Conservation (phyloP, 2,329 filamentous ascomycete species). For the Stagonosporopsis vannaccii region DNA sequence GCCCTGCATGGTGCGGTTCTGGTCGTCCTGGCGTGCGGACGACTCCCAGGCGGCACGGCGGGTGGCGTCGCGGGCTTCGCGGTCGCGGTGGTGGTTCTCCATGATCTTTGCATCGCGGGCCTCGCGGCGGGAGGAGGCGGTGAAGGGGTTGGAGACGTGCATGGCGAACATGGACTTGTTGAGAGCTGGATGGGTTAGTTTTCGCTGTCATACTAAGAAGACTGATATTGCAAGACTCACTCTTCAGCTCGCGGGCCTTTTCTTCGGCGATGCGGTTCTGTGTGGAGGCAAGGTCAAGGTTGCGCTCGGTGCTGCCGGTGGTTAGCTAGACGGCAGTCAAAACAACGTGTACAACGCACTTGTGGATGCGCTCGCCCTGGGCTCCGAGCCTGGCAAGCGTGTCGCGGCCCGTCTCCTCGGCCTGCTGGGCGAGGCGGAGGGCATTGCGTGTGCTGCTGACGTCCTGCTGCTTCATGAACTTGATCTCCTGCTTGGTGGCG, state of each 20-base stretch:
- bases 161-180: constrained; percentile 93
- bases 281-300: constrained; percentile 79
- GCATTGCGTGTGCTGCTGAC: constrained; percentile 76
- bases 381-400: constrained; percentile 41
- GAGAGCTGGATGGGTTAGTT: constrained; percentile 53
- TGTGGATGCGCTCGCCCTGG: constrained; percentile 48
- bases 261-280: constrained; percentile 82
- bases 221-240: constrained; percentile 8
- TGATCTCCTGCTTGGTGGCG: constrained; percentile 76
- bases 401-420: constrained; percentile 71
- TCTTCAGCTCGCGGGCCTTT: constrained; percentile 82
- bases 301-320: constrained; percentile 66
- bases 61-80: constrained; percentile 64
- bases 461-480: constrained; percentile 74
- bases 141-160: constrained; percentile 70
- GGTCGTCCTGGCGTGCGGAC: constrained; percentile 33
- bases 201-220: too few relatives aligned
- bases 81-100: constrained; percentile 67
- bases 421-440: constrained; percentile 66
- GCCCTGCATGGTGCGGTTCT: constrained; percentile 24
- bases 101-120: constrained; percentile 67
- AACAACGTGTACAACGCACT: constrained; percentile 16
- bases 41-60: constrained; percentile 59
- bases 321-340: constrained; percentile 15
- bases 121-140: constrained; percentile 62